Base-by-base conservation (phyloP, 2,329 filamentous ascomycete genomes). In the Aspergillus pseudoviridinutans region DNA sequence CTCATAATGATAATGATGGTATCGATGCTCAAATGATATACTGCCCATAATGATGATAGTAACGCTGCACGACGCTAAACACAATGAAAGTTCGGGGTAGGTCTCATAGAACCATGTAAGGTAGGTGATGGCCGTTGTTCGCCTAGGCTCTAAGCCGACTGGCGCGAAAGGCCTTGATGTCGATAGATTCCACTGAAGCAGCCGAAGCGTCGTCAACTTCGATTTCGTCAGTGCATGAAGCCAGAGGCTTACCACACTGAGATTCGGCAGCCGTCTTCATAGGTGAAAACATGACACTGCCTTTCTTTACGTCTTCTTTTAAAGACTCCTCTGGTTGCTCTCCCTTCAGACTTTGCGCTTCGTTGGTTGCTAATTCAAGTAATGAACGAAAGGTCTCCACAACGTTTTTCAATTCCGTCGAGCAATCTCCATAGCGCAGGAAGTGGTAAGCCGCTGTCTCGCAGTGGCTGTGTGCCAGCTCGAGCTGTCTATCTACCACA, bases 371-470 rank as follows among this genome's bases (percentile, higher is more conserved):
- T 54, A 84, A 76, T 32, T 83, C 82, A 52, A 86, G 79, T 1
- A 91, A 85, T 55, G 87, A 82, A 8, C 76, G 75, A 47, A 95
- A 82, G 17, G 85, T 84, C 57, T 81, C 79, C 67, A 86, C 84
- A 54, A 92, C 88, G 50, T 85, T 87, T 27, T 80, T 79, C 42
- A 96, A 82, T 72, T 96, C 91, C 20, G 85, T 82, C n/a, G 80
- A 82, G 74, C 92, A 96, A 67, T 94, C 88, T 10, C 92, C 92
- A 54, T 92, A 89, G 25, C 92, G 86, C n/a, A 97, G 80, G 60
- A 94, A 91, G 68, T 95, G 90, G 69, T 96, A 92, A 0, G 92
- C 92, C 2, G 89, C 92, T 54, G 87, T 87, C 76, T 97, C 92
- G 71, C 90, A 95, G 66, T 92, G 84, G 56, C 82, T 83, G 71